Evolutionary conservation across 2,329 filamentous ascomycete species (phyloP).

Genomic region (Xylaria sp.): DNA sequence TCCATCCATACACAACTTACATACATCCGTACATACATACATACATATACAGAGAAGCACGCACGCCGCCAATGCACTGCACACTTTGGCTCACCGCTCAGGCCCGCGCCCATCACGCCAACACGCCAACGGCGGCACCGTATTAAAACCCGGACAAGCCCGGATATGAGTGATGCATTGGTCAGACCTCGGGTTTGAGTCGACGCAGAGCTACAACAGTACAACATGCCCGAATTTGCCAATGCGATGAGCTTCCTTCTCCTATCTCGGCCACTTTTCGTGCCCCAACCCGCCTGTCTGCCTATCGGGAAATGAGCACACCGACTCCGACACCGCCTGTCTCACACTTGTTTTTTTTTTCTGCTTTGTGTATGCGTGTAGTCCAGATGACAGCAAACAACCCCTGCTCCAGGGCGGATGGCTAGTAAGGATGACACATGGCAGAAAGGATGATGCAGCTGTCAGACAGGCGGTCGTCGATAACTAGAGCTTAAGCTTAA

Average conservation of each 20-base stretch:
- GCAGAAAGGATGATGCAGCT: constrained; percentile 23
- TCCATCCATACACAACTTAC: no score
- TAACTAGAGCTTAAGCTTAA: constrained; percentile 11
- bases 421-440: constrained; percentile 24
- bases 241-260: constrained; percentile 10
- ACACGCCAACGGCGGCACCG: constrained; percentile 37
- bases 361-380: not conserved
- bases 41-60: constrained; percentile 3
- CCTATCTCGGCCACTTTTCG: constrained; percentile 26
- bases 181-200: constrained; percentile 16
- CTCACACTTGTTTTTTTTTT: constrained; percentile 1
- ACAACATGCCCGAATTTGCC: constrained; percentile 13
- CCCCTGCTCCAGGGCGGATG: constrained; percentile 6
- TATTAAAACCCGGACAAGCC: constrained; percentile 27
- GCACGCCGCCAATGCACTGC: constrained; percentile 27
- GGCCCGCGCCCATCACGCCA: constrained; percentile 24
- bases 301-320: constrained; percentile 9
- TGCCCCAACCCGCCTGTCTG: constrained; percentile 17
- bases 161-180: constrained; percentile 18
- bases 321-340: constrained; percentile 30
- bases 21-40: no score
- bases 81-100: constrained; percentile 37
- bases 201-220: constrained; percentile 9
- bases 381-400: constrained; percentile 6
- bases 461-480: constrained; percentile 9